Base-by-base conservation (phyloP, 1,139 yeast genomes). In the Candida sp. region DNA sequence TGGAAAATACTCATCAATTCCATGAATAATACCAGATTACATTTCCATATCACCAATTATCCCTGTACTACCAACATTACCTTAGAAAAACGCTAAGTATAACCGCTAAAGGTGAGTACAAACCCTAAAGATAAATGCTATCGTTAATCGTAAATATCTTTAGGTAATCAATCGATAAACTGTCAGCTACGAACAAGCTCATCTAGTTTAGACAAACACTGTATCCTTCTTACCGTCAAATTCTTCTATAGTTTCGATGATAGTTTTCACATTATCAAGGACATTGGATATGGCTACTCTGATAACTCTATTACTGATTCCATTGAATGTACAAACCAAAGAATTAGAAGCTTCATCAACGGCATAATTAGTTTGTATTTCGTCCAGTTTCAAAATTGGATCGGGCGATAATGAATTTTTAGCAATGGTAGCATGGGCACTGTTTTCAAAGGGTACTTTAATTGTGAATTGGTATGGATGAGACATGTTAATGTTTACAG, bases 201-300 rank as follows among this genome's bases (percentile, higher is more conserved):
- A 15, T 15, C 19, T 15, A 15, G 19, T 15, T 15, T 34, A 34
- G 9, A 12, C 19, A 29, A 37, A 37, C 8, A 37, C 27, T 11
- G 23, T 19, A 33, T 47, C 50, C 25, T 57, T 60, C 45, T 66
- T 49, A 5, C 70, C 73, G 46, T 77, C 82, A 57, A 83, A 77
- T 54, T 77, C 84, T 42, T 83, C 88, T 51, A 84, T 63, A 50
- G 88, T 82, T 61, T 85, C 91, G 7, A 84, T 68, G 1, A 82
- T 73, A 2, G 87, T 79, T 51, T 81, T 81, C 38, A 84, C 59
- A 49, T 77, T 81, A 55, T 85, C 91, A 47, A 85, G 69, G 32
- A 82, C 73, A 51, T 81, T 81, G 59, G 84, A 83, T 25, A 82
- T 84, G 3, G 89, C 87, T 6, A 84, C 91, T 50, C 93, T 64